These are phyloP conservation scores for Verbena officinalis DNA, from an alignment of 257 asterid genomes.

Conservation along the genomic window DNA sequence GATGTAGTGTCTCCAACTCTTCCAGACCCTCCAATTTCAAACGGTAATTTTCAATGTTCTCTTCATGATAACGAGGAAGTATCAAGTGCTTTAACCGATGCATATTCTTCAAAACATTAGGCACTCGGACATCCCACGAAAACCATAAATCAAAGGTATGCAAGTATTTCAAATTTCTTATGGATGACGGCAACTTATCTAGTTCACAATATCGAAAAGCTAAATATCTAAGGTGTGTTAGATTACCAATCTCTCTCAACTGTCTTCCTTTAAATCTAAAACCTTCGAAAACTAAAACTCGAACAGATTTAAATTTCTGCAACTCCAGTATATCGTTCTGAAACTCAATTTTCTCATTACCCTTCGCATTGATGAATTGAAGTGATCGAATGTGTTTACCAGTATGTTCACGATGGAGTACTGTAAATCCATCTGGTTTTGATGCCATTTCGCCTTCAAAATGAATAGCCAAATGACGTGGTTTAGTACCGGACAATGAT, in stretches of 20 bases:
- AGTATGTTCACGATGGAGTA: neutral
- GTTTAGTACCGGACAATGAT: too few relatives aligned
- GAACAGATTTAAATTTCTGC: neutral
- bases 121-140: neutral
- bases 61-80: neutral
- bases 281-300: neutral
- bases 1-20: too few relatives aligned
- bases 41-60: neutral
- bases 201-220: neutral
- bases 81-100: conserved; percentile 16
- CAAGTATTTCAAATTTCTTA: conserved; percentile 1
- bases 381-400: conserved; percentile 13
- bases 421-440: neutral
- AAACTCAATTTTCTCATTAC: neutral
- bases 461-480: conserved; percentile 3
- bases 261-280: neutral
- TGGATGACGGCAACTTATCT: conserved; percentile 24
- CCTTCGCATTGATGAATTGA: neutral
- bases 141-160: neutral
- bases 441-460: neutral
- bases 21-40: too few relatives aligned
- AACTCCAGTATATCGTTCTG: neutral
- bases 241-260: neutral
- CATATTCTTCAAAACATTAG: conserved; percentile 10
- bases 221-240: conserved; percentile 20